A percentile compares a stretch with the other conserved stretches of the same genome.
These are phyloP conservation scores for Ustilaginoidea virens DNA, from an alignment of 2,329 filamentous ascomycete genomes.

Conservation along the genomic window DNA sequence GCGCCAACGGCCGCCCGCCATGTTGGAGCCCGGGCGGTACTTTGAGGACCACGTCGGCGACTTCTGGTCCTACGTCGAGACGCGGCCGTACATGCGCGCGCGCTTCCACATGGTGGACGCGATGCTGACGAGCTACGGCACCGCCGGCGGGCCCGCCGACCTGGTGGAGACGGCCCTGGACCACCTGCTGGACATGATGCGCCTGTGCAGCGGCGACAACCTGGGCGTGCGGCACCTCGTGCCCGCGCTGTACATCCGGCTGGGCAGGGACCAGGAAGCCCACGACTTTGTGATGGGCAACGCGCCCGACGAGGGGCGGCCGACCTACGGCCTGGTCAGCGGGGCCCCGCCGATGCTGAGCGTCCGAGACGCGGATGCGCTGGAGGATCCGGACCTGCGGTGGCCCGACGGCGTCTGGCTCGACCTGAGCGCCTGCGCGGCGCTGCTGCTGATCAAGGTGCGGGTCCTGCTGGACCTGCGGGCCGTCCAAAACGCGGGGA, in stretches of 20 bases:
- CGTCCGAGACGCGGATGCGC: constrained; percentile 20
- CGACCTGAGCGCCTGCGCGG: constrained; percentile 5
- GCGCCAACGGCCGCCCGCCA: constrained; percentile 14
- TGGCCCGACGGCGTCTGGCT: constrained; percentile 3
- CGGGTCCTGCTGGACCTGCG: constrained; percentile 11
- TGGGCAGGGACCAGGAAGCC: constrained; percentile 33
- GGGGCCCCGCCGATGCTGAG: constrained; percentile 14
- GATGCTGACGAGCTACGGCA: constrained; percentile 14
- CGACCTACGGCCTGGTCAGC: constrained; percentile 9
- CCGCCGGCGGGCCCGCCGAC: constrained; percentile 11
- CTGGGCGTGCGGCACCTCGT: constrained; percentile 24
- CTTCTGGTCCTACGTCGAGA: constrained; percentile 26
- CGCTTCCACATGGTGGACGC: constrained; percentile 15
- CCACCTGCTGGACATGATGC: constrained; percentile 27
- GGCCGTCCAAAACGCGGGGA: constrained; percentile 6
- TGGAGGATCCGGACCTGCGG: constrained; percentile 16
- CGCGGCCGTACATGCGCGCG: constrained; percentile 27
- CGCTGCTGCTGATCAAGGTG: constrained; percentile 11
- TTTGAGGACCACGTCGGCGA: constrained; percentile 23
- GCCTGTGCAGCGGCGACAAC: constrained; percentile 27
- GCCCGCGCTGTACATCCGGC: constrained; percentile 26
- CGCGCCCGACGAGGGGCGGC: constrained; percentile 5
- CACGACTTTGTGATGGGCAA: constrained; percentile 27
- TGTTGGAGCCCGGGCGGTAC: constrained; percentile 12
- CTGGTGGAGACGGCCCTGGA: constrained; percentile 19